phyloP scores from a whole-genome alignment of 225 moss, liverwort and hornwort species.

The Ulota crispa region DNA sequence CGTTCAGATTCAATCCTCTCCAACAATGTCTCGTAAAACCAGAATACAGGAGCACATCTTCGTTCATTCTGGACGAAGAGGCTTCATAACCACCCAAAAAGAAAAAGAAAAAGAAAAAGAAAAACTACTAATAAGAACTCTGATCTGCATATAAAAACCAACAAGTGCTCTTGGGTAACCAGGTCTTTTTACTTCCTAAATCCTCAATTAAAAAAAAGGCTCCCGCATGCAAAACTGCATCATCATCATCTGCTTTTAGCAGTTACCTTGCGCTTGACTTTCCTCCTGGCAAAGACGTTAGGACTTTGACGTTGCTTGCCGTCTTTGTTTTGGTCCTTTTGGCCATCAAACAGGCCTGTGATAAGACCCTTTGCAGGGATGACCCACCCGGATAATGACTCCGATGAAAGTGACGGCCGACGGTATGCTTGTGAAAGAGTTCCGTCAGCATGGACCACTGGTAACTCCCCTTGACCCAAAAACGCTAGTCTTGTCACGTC shows the following conservation, averaged over 20 bases:
- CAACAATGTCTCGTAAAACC: constrained; percentile 4
- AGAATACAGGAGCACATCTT: constrained; percentile 26
- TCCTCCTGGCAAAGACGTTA: constrained; percentile 78
- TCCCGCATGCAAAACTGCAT: background rate
- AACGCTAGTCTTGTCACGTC: constrained; percentile 76
- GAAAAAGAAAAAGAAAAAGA: background rate
- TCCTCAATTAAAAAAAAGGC: background rate
- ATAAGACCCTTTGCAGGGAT: constrained; percentile 79
- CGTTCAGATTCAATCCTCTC: constrained; percentile 9
- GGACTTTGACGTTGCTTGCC: constrained; percentile 64
- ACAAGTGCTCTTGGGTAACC: constrained; percentile 16
- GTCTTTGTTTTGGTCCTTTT: constrained; percentile 68
- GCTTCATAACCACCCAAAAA: background rate
- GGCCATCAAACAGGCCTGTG: constrained; percentile 70
- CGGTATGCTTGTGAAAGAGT: constrained; percentile 51
- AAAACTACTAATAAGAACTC: background rate
- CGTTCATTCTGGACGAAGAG: constrained; percentile 20
- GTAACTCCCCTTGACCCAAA: constrained; percentile 59
- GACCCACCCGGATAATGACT: constrained; percentile 70
- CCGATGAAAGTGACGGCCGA: constrained; percentile 70
- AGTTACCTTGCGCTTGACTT: constrained; percentile 83
- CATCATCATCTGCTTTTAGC: constrained; percentile 43
- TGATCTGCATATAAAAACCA: background rate
- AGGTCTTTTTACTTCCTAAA: constrained; percentile 5
- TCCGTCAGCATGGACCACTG: constrained; percentile 40